Base-by-base conservation (phyloP, 208 protist genomes). In the Naegleria gruberi region DNA sequence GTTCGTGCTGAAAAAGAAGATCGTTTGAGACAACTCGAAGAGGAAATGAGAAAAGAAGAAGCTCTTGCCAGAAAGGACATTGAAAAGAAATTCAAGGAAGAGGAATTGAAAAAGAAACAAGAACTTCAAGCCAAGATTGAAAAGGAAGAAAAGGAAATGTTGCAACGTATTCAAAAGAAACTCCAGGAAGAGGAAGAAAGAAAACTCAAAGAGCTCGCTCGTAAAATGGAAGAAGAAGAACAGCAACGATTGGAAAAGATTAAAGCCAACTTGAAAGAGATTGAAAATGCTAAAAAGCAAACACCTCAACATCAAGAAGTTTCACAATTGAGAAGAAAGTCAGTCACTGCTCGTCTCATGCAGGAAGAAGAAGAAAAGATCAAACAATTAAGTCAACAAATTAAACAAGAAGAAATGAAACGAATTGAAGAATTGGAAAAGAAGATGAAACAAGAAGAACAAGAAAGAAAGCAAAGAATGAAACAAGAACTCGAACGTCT, bases 351-450 rank as follows among this genome's bases (percentile, higher is more conserved):
- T 37, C 17, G 30, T 30, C 30, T 77, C 1, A 26, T 37, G 26
- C 17, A 77, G 1, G 65, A 77, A 77, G 65, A 77, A 77, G 65
- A 77, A 77, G 65, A 77, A 37, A 77, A 77, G 34, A 7, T 77
- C 17, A 77, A 77, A n/a, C 19, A 77, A 77, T 37, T 77, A 8
- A n/a, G 26, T 0, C 6, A 77, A 77, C 26, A 77, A 77, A 77
- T 77, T 19, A 77, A 77, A 37, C 65, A 77, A 77, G 65, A 77
- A 77, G 65, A 77, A 77, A 37, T 77, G 30, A 77, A 77, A 77
- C 65, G 65, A 30, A 37, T 77, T 77, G 65, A 77, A 77, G 65
- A 77, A 77, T 77, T 77, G 30, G 65, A 77, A 77, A 77, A 77
- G 65, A 77, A 77, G 26, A 77, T 77, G 17, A 77, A 77, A 37